Percentiles rank a stretch among this genome's conserved stretches.
Evolutionary conservation across 1,284 basidiomycete species (phyloP).

Genomic region (Fomitopsis pinicola): DNA sequence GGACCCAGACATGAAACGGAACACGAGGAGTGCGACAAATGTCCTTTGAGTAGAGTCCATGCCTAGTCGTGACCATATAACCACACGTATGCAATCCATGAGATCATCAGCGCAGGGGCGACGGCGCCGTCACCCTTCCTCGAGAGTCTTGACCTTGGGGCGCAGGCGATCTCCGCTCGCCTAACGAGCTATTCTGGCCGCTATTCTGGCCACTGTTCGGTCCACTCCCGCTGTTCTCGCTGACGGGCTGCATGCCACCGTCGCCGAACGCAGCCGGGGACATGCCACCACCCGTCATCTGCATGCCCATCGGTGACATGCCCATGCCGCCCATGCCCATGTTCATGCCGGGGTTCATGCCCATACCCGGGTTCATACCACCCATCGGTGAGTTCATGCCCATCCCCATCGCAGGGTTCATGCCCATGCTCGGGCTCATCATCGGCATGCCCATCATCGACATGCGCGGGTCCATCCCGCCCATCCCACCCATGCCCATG

Average conservation of each 20-base stretch:
- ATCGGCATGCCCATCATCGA: slow-evolving; percentile 41
- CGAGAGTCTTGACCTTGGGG: neutral
- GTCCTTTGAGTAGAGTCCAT: neutral
- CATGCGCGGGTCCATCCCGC: slow-evolving; percentile 43
- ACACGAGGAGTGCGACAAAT: neutral
- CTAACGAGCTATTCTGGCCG: neutral
- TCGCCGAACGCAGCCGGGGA: slow-evolving; percentile 17
- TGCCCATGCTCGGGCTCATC: slow-evolving; percentile 30
- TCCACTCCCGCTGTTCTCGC: slow-evolving; percentile 6
- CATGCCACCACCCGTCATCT: slow-evolving; percentile 17
- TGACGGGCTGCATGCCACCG: slow-evolving; percentile 10
- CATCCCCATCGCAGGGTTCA: slow-evolving; percentile 17
- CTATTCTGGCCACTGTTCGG: neutral
- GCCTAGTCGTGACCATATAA: neutral
- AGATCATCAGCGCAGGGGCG: neutral
- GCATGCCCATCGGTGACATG: slow-evolving; percentile 17
- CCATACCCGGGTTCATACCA: slow-evolving; percentile 14
- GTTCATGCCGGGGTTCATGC: slow-evolving; percentile 29
- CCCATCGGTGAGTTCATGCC: slow-evolving; percentile 17
- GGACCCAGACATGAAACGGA: neutral
- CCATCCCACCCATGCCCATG: slow-evolving; percentile 31
- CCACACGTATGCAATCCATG: neutral
- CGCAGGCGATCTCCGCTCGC: neutral
- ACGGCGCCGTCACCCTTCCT: neutral
- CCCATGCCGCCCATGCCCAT: slow-evolving; percentile 29